Evolutionary conservation across 441 rosid species (phyloP).

Genomic region (Omphalea diandra): DNA sequence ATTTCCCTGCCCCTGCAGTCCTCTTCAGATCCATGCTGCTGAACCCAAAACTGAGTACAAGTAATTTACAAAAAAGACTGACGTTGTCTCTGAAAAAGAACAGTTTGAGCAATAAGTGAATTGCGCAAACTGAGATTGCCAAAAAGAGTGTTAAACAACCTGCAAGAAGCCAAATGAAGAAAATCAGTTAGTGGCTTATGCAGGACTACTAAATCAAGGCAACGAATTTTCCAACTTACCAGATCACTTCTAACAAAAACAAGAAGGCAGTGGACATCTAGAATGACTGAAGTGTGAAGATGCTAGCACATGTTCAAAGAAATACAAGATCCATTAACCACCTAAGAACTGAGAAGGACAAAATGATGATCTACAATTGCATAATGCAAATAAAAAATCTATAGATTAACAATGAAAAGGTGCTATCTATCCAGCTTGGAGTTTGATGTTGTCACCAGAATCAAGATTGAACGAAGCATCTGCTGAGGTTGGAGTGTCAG

Average conservation of each 20-base stretch:
- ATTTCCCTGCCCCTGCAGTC: conserved; percentile 11
- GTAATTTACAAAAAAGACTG: conserved; percentile 24
- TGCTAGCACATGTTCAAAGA: background rate
- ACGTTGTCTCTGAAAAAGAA: background rate
- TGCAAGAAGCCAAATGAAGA: conserved; percentile 13
- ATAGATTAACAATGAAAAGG: background rate
- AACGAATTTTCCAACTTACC: background rate
- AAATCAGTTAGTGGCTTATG: background rate
- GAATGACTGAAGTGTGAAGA: background rate
- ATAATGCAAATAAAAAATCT: background rate
- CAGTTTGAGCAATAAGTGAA: conserved; percentile 3
- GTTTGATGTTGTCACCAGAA: background rate
- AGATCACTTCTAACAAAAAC: background rate
- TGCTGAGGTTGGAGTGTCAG: background rate
- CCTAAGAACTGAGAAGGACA: background rate
- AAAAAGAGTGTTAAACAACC: conserved; percentile 15
- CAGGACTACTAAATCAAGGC: conserved; percentile 4
- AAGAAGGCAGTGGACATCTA: background rate
- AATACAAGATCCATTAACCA: background rate
- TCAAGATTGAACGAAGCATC: background rate
- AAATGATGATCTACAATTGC: background rate
- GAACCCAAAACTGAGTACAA: conserved; percentile 23
- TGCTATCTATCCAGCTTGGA: background rate
- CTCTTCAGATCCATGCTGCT: conserved; percentile 16
- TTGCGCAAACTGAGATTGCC: conserved; percentile 17